Evolutionary conservation across 2,329 filamentous ascomycete species (phyloP).

Genomic region (Talaromyces sp.): DNA sequence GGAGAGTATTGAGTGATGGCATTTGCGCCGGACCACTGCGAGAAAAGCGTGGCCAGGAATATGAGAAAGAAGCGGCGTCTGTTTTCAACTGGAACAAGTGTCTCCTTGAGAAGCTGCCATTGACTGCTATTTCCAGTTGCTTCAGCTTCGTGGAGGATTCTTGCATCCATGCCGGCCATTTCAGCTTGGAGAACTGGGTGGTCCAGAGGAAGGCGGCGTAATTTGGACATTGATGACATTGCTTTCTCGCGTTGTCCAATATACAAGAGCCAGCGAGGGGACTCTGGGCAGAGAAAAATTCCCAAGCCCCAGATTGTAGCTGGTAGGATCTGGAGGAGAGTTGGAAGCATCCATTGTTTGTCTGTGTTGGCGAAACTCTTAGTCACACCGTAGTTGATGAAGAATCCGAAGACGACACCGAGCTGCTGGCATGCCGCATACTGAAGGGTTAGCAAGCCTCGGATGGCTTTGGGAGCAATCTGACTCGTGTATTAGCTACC

Average conservation of each 20-base stretch:
- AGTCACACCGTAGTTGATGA: constrained; percentile 25
- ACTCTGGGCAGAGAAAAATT: constrained; percentile 22
- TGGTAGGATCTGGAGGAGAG: constrained; percentile 21
- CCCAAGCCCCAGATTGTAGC: constrained; percentile 19
- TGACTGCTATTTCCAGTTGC: constrained; percentile 33
- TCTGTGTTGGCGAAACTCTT: constrained; percentile 16
- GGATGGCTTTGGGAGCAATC: constrained; percentile 22
- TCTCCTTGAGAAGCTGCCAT: constrained; percentile 38
- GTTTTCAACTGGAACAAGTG: constrained; percentile 40
- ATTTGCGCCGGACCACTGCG: constrained; percentile 51
- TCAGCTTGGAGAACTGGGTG: constrained; percentile 37
- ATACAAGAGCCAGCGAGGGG: constrained; percentile 24
- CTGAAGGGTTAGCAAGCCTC: constrained; percentile 21
- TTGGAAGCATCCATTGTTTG: constrained; percentile 28
- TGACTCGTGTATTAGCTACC: neutral
- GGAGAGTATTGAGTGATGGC: constrained; percentile 50
- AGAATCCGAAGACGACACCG: constrained; percentile 24
- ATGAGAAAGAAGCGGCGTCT: constrained; percentile 45
- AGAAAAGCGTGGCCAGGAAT: constrained; percentile 42
- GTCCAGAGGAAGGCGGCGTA: constrained; percentile 39
- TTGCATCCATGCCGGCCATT: constrained; percentile 27
- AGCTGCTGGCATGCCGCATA: constrained; percentile 24
- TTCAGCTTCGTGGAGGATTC: constrained; percentile 40
- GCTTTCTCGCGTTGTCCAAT: constrained; percentile 16
- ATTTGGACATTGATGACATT: constrained; percentile 28